Base-by-base conservation (phyloP, 208 protist genomes). In the Tritrichomonas musculus region DNA sequence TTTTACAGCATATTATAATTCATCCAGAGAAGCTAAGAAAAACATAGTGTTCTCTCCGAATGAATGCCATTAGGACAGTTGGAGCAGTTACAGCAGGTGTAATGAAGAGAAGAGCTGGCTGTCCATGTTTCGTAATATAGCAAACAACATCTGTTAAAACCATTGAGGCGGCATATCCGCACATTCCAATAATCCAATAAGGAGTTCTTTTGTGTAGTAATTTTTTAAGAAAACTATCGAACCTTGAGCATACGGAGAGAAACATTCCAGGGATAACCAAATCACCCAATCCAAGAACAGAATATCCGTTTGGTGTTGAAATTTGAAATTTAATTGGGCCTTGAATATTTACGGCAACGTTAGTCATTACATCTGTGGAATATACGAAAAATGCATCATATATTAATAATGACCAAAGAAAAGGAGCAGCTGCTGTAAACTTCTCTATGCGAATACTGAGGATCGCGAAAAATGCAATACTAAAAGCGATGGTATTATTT, bases 351-450 rank as follows among this genome's bases (percentile, higher is more conserved):
- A 13, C 14, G 8, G 77, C 77, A 57, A 88, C 77, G 25, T 41
- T 57, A 5, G 77, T 60, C 77, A 88, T 88, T 17, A 88, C 47
- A 39, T 88, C 77, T 57, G 77, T 88, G 5, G 44, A 49, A 57
- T 88, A 88, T 27, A 88, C 77, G 30, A 88, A 88, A 49, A 88
- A 88, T 33, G 39, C 47, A 36, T 88, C 77, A n/a, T 88, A 88
- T 20, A 88, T 39, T 9, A 88, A 36, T 39, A 88, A 47, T 39
- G 77, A 88, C 77, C 77, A 88, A 57, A 88, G 77, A 53, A 88
- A 17, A 20, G 77, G 77, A 22, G 77, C 77, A 22, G 77, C 77
- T 11, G 77, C 25, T 8, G 77, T 88, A 50, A 88, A 88, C 30
- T 88, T 88, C 33, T 88, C 77, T 1, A 88, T 30, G 27, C 77